These are phyloP conservation scores for Cercospora sp. DNA, from an alignment of 2,329 filamentous ascomycete species.

Conservation along the genomic window DNA sequence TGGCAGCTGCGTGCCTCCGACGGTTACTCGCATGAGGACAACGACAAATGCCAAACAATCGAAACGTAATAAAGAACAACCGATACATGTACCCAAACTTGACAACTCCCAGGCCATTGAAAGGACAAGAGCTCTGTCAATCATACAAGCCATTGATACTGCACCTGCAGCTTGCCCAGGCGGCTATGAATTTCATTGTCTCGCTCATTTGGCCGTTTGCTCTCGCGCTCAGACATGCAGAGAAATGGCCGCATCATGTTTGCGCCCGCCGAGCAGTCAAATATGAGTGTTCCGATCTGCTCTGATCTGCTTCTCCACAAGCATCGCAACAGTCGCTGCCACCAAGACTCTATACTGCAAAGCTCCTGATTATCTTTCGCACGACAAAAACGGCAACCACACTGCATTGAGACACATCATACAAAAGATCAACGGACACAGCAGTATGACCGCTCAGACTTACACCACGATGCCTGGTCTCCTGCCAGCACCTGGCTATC, in stretches of 20 bases:
- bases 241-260: background rate
- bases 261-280: background rate
- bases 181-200: background rate
- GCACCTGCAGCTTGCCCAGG: background rate
- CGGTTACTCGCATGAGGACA: background rate
- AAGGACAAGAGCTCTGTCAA: background rate
- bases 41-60: background rate
- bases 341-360: background rate
- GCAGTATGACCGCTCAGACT: slow-evolving; percentile 9
- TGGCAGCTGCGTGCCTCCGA: background rate
- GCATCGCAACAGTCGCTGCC: background rate
- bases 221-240: background rate
- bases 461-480: slow-evolving; percentile 16
- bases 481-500: slow-evolving; percentile 13
- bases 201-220: slow-evolving; percentile 2
- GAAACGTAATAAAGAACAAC: background rate
- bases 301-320: background rate
- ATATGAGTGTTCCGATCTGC: background rate
- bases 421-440: background rate
- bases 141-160: background rate
- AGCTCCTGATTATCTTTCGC: background rate
- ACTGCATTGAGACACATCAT: background rate
- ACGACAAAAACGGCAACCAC: background rate
- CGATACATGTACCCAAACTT: background rate
- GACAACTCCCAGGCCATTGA: background rate